Evolutionary conservation across 495 filamentous ascomycete genomes (phyloP), one percentile per base, ranked within the genome.

Genomic region (Xylaria grammica): DNA sequence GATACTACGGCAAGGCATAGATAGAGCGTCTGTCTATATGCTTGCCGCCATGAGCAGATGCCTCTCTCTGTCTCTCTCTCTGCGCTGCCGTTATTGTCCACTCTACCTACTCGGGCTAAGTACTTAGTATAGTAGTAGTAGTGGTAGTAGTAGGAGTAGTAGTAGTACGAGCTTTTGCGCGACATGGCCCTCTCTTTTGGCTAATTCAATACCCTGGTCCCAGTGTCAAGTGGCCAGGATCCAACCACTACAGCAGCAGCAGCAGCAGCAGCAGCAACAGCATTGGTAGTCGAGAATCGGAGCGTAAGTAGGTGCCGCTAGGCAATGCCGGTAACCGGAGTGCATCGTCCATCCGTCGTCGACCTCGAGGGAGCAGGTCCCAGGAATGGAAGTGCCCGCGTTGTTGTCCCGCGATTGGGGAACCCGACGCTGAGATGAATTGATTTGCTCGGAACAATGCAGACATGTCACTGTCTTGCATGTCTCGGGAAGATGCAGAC

Each of bases 401-500:
- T 63, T 55, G n/a, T n/a, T 53, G 50, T 17, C 60, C 60, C 60
- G 60, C 49, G 32, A 46, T 54, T 53, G 60, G 49, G 48, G 46
- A 20, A 29, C 48, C 49, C 51, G 60, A 48, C 38, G 29, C 26
- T 34, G 49, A 55, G 60, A 20, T 24, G 20, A 5, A 54, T 20
- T 63, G 60, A 63, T 63, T 54, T 54, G 50, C 40, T 63, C 60
- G 50, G 60, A 40, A 63, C 42, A 42, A 48, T 17, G 51, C 50
- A 63, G 60, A 38, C 29, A 48, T 63, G 60, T 49, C 60, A 63
- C 51, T 54, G 51, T 46, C 34, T 63, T 36, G 60, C 60, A 48
- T 55, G 60, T 63, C 40, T 63, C 62, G 62, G 62, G 62, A 57
- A 30, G 53, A 44, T 64, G 62, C 53, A 64, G 62, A 64, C 19